Percentiles rank a stretch among this genome's conserved stretches.
These are phyloP conservation scores for Didymella sp. DNA, from an alignment of 2,329 filamentous ascomycete genomes.

Conservation along the genomic window DNA sequence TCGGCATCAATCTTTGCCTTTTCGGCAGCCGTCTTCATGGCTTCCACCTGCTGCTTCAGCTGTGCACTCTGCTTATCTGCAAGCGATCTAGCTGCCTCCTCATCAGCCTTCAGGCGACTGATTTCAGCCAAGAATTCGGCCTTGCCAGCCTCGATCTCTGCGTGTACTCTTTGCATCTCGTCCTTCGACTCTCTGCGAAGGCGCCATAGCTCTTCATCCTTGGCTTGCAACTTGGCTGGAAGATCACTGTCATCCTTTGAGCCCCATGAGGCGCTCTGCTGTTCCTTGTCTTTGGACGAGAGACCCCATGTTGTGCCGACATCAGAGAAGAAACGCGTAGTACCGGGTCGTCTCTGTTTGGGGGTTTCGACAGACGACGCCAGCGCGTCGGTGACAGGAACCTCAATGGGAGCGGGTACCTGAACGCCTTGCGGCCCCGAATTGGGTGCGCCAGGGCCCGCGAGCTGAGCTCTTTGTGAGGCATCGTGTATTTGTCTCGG, in stretches of 20 bases:
- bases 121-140: slow-evolving; percentile 19
- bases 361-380: slow-evolving; percentile 3
- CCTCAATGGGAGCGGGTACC: background rate
- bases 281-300: slow-evolving; percentile 3
- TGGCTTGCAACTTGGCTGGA: slow-evolving; percentile 37
- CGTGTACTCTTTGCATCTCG: slow-evolving; percentile 26
- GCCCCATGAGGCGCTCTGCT: background rate
- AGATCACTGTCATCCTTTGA: slow-evolving; percentile 20
- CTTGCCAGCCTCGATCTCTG: slow-evolving; percentile 28
- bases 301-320: slow-evolving; percentile 16
- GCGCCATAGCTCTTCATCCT: slow-evolving; percentile 37
- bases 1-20: slow-evolving; percentile 34
- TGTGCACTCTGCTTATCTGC: slow-evolving; percentile 24
- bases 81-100: slow-evolving; percentile 27
- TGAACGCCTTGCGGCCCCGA: slow-evolving; percentile 7
- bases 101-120: slow-evolving; percentile 28
- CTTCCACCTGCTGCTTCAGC: slow-evolving; percentile 30
- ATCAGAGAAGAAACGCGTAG: slow-evolving; percentile 15
- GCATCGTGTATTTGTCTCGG: slow-evolving; percentile 25
- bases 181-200: slow-evolving; percentile 32
- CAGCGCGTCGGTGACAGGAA: background rate
- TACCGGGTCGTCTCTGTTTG: slow-evolving; percentile 5
- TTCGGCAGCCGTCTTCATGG: slow-evolving; percentile 28
- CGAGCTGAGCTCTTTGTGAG: slow-evolving; percentile 26
- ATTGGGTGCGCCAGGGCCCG: slow-evolving; percentile 25